Percentiles rank a stretch among this genome's conserved stretches.
Conservation (phyloP, 768 basidiomycete genomes). For the Mycena galopus region DNA sequence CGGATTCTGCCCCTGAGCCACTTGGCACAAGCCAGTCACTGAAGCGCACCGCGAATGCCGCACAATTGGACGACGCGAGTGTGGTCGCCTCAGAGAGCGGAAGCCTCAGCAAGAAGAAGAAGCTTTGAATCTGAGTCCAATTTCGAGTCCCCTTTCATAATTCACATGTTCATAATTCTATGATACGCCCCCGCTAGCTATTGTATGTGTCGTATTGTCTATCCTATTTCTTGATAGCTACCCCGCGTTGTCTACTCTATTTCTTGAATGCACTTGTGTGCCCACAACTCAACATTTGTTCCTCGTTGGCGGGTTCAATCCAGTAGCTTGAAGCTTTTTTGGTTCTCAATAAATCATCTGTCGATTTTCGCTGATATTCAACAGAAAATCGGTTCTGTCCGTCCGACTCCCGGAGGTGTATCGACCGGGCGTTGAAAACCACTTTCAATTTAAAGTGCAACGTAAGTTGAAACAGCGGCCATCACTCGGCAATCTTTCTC, state of each 20-base stretch:
- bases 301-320: too few species aligned
- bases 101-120: slow-evolving; percentile 24
- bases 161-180: slow-evolving; percentile 17
- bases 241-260: neutral
- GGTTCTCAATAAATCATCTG: too few species aligned
- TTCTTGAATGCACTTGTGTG: neutral
- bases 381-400: too few species aligned
- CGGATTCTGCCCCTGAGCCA: neutral
- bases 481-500: too few species aligned
- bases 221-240: too few species aligned
- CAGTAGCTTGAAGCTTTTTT: too few species aligned
- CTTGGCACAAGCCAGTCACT: slow-evolving; percentile 27
- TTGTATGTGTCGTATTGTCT: neutral
- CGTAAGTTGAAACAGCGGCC: too few species aligned
- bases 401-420: too few species aligned
- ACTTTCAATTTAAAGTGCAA: too few species aligned
- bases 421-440: too few species aligned
- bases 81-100: neutral
- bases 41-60: slow-evolving; percentile 27
- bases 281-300: too few species aligned
- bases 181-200: slow-evolving; percentile 21
- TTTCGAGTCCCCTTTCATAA: neutral
- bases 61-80: slow-evolving; percentile 21
- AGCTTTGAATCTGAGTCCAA: slow-evolving; percentile 2
- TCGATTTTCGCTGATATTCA: too few species aligned